Evolutionary conservation across 139 green algal species (phyloP), one percentile per base, ranked within the genome.

Genomic region (Spirogloea muscicola): DNA sequence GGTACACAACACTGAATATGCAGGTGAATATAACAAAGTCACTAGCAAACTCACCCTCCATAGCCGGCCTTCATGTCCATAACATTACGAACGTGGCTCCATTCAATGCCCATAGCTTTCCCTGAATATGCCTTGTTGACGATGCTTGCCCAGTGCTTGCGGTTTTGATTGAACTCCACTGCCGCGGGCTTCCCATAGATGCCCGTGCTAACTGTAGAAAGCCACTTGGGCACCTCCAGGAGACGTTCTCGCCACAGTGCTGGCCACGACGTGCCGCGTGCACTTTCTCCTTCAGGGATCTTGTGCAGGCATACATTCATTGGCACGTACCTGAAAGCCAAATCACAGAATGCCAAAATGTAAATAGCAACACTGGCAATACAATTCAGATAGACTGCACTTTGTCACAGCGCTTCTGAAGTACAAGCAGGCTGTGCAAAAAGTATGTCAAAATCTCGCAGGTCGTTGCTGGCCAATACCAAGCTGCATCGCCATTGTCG

Each of bases 1-100:
- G n/a, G n/a, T n/a, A n/a, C n/a, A n/a, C n/a, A n/a, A n/a, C n/a
- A n/a, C n/a, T n/a, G n/a, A n/a, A n/a, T n/a, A n/a, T n/a, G n/a
- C n/a, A n/a, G n/a, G n/a, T n/a, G n/a, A n/a, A n/a, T n/a, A n/a
- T n/a, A n/a, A n/a, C n/a, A n/a, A n/a, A n/a, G n/a, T n/a, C n/a
- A n/a, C n/a, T n/a, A n/a, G n/a, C n/a, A 31, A 29, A 76, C 67
- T 34, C 36, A 79, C 59, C 70, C 70, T 2, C 60, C 70, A 60
- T 77, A 77, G 49, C 34, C 44, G 13, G 70, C 58, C 21, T 79
- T 74, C 41, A 58, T 64, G 58, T 79, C 70, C 70, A 79, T 79
- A 5, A 79, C 70, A 31, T 79, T 79, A 21, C 70, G 70, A n/a
- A 79, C 66, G 9, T 38, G 40, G 41, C 27, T 41, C 70, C 59